phyloP scores from a whole-genome alignment of 208 protist genomes.

The Leishmania martiniquensis region DNA sequence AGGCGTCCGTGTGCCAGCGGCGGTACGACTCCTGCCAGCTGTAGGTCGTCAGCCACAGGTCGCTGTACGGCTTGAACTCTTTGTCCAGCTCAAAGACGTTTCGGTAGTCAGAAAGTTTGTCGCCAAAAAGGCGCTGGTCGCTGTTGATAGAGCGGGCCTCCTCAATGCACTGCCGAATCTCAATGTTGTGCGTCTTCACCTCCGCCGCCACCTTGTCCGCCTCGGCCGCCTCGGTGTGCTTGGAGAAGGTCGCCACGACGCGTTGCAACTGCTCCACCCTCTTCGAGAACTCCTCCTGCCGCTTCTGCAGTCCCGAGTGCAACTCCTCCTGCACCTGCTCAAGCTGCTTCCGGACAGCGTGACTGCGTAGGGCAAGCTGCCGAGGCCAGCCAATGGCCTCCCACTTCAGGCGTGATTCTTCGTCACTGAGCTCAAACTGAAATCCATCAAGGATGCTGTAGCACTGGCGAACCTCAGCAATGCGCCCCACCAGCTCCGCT shows the following conservation, averaged over 20 bases:
- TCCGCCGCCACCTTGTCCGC: constrained; percentile 94
- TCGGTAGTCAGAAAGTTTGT: constrained; percentile 95
- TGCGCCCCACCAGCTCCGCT: constrained; percentile 65
- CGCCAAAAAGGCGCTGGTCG: constrained; percentile 95
- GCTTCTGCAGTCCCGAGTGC: constrained; percentile 86
- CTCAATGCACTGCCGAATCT: constrained; percentile 94
- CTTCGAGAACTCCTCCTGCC: constrained; percentile 95
- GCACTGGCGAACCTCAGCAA: constrained; percentile 92
- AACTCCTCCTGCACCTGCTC: constrained; percentile 93
- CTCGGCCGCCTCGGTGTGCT: constrained; percentile 92
- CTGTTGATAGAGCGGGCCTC: constrained; percentile 94
- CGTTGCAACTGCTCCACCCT: constrained; percentile 92
- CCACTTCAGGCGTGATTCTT: constrained; percentile 95
- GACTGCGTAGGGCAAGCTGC: constrained; percentile 80
- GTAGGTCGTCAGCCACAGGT: constrained; percentile 96
- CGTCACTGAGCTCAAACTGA: constrained; percentile 91
- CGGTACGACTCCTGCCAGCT: constrained; percentile 94
- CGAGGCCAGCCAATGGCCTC: constrained; percentile 94
- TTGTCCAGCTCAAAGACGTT: constrained; percentile 94
- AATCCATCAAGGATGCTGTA: constrained; percentile 95
- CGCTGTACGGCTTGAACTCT: constrained; percentile 97
- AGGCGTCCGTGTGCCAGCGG: constrained; percentile 94
- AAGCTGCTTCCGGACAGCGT: constrained; percentile 82
- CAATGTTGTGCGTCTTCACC: constrained; percentile 94
- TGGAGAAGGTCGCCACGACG: constrained; percentile 92